These are phyloP conservation scores for Phytophthora parvispora DNA, from an alignment of 352 stramenopile genomes.

Conservation along the genomic window DNA sequence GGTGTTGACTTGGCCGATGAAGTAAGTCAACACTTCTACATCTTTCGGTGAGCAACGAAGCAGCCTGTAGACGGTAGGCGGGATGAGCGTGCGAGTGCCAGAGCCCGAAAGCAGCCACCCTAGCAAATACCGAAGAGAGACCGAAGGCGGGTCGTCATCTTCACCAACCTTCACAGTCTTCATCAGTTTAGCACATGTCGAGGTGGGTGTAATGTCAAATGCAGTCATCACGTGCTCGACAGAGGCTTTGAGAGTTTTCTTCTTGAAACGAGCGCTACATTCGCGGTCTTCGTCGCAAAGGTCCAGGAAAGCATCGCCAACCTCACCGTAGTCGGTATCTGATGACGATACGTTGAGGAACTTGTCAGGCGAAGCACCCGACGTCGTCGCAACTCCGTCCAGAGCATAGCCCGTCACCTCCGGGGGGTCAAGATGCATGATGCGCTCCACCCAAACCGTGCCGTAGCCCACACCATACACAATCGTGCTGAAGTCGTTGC, in stretches of 20 bases:
- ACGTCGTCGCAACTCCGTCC: constrained; percentile 44
- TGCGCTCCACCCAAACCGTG: constrained; percentile 48
- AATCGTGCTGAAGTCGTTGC: not conserved
- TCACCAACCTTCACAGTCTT: not conserved
- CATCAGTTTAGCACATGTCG: constrained; percentile 14
- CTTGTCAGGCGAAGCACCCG: constrained; percentile 27
- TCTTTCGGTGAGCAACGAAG: constrained; percentile 38
- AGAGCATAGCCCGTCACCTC: constrained; percentile 54
- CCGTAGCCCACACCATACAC: constrained; percentile 57
- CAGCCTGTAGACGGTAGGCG: constrained; percentile 36
- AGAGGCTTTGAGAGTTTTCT: constrained; percentile 6
- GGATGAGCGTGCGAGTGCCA: constrained; percentile 36
- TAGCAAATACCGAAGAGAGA: constrained; percentile 21
- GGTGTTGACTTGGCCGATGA: no score
- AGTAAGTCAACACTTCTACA: constrained; percentile 14
- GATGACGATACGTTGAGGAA: constrained; percentile 30
- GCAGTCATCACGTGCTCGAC: not conserved
- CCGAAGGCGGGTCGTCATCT: constrained; percentile 17
- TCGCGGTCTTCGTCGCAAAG: constrained; percentile 18
- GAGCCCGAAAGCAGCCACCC: constrained; percentile 26
- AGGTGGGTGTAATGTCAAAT: constrained; percentile 26
- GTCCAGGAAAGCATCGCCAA: constrained; percentile 24
- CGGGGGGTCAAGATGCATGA: constrained; percentile 45
- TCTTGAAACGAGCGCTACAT: constrained; percentile 25
- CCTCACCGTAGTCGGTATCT: no score